These are phyloP conservation scores for Chrysoporthe austroafricana DNA, from an alignment of 2,329 filamentous ascomycete species.

Conservation along the genomic window DNA sequence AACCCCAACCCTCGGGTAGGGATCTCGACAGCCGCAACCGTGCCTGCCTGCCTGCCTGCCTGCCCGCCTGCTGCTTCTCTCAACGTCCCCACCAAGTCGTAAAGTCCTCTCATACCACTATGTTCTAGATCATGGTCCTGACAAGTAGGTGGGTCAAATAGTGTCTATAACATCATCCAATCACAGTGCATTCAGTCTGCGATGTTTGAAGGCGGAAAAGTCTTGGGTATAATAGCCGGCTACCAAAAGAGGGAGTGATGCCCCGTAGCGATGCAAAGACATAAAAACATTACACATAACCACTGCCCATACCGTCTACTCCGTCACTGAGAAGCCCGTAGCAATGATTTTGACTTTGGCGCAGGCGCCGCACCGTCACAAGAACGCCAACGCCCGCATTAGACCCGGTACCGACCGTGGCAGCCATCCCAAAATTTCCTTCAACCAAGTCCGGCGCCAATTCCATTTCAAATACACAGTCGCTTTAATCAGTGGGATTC, in stretches of 20 bases:
- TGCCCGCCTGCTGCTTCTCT: too few species aligned
- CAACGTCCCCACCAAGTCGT: too few species aligned
- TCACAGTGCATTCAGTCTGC: background rate
- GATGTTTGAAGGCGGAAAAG: constrained; percentile 1
- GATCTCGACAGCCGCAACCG: too few species aligned
- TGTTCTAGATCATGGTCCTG: too few species aligned
- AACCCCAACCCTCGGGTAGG: constrained; percentile 8
- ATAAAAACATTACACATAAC: constrained; percentile 29
- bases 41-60: too few species aligned
- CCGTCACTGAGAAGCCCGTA: constrained; percentile 10
- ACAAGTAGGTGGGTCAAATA: background rate
- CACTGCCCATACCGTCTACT: constrained; percentile 18
- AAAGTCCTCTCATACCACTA: too few species aligned
- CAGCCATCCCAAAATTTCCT: constrained; percentile 4
- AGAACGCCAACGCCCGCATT: constrained; percentile 23
- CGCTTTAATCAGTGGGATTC: constrained; percentile 16
- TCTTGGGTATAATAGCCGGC: constrained; percentile 22
- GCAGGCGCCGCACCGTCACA: constrained; percentile 14
- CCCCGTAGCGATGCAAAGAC: constrained; percentile 27
- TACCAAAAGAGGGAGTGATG: constrained; percentile 19
- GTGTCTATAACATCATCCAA: background rate
- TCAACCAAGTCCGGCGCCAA: constrained; percentile 1
- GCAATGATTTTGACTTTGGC: constrained; percentile 19
- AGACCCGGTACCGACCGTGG: constrained; percentile 10
- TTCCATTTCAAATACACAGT: background rate